Base-by-base conservation (phyloP, 805 yeast genomes). In the Ogataea kodamae region DNA sequence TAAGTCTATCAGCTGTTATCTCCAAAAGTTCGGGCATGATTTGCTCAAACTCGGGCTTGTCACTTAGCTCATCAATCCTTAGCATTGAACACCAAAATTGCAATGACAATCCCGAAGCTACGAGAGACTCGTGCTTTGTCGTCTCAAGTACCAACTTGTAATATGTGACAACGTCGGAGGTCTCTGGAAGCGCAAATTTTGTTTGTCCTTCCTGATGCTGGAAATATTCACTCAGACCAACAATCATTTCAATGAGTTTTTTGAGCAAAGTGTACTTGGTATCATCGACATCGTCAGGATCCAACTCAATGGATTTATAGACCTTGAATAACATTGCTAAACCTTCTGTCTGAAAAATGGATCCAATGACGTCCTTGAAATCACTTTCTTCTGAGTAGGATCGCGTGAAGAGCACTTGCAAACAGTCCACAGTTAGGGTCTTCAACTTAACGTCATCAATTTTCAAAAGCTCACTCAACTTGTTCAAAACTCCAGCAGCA, bases 41-140 rank as follows among this genome's bases (percentile, higher is more conserved):
- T 6, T 62, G 62, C 33, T 69, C 68, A 25, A 82, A 76, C 26
- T 74, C 72, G 5, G 68, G 65, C 43, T 70, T 72, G 9, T 76
- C 74, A 39, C 80, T 68, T 28, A 83, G 65, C 40, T 80, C 85
- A 46, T 88, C 96, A 37, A 80, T 75, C 49, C 99, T 72, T 32
- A 94, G 63, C 46, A 90, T 76, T 2, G 90, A 76, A 41, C 95
- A 87, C 98, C 98, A 94, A 64, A 92, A 82, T 55, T 88, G 96
- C 33, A 92, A 62, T 0, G 96, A 84, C 11, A 92, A 68, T 0
- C 96, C 96, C 31, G 95, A 81, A 3, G 90, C 80, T n/a, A 90
- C 81, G 36, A 92, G 68, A 49, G 95, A 84, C 16, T 86, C 83
- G 52, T 87, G 92, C 49, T 70, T 73, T 0, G 96, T 84, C 1